Evolutionary conservation across 225 moss, liverwort and hornwort species (phyloP), one percentile per base, ranked within the genome.

Genomic region (Neckera pumila): DNA sequence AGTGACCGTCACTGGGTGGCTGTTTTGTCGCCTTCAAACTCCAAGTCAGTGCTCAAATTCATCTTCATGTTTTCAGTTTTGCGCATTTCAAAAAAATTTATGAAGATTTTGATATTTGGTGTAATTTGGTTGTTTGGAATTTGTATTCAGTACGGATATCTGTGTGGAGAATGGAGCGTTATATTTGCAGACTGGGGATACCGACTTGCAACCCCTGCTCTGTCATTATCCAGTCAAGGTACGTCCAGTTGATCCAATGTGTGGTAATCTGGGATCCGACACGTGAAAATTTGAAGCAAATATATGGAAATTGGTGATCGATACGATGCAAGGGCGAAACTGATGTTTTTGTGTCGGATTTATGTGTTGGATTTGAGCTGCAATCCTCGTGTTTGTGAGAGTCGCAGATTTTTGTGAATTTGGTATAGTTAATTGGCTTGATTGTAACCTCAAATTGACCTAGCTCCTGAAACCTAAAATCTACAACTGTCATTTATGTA

Each of bases 201-300:
- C 49, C 13, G 54, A 70, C 19, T 3, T 0, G 4, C 72, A 85
- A 36, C 95, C 95, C 47, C 82, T 94, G 15, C 83, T 85, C 12
- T 94, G 95, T 56, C 92, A 94, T 76, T 95, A 95, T 38, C 95
- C 95, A 82, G 70, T 95, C 84, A 94, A 95, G 85, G 85, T 85
- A 43, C 38, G n/a, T 34, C 56, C 14, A 19, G 25, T 25, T 47
- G 62, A 59, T 42, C 79, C 40, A 26, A 15, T 26, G 10, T 38
- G 51, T 4, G 7, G 17, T 58, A 28, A 27, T 30, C 61, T n/a
- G 57, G 27, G 17, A 78, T 78, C 38, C 20, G 14, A 14, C 30
- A 20, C 31, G 3, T 80, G 61, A 42, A 45, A 82, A 31, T 40
- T 38, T 42, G 71, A 71, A 56, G 26, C 38, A 83, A n/a, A 67